Evolutionary conservation across 2,329 filamentous ascomycete genomes (phyloP), one percentile per base, ranked within the genome.

Genomic region (Mariannaea sp.): DNA sequence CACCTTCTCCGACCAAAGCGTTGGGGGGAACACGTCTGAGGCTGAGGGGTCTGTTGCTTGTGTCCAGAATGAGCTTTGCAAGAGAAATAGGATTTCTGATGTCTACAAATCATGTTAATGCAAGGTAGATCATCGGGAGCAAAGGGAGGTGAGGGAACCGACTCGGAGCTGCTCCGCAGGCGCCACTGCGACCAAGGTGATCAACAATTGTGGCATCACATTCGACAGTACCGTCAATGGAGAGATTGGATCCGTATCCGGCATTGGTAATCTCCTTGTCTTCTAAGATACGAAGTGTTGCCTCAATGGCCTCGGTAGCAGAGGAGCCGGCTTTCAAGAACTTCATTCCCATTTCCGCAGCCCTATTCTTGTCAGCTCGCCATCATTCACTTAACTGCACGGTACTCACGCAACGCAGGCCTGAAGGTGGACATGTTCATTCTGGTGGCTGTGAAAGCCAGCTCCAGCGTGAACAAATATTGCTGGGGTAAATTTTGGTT

Each of bases 391-490:
- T 7, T 2, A 13, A 20, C n/a, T 19, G 10, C 19, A 24, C 45
- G n/a, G 6, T 16, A 45, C 90, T 74, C 78, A 97, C 93, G 93
- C 87, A 67, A 88, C 87, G 72, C 94, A 97, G 35, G 92, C 92
- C 66, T 87, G 80, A 8, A 99, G 81, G 68, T 99, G 94, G 30
- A 89, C 80, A 50, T 81, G 78, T 70, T 99, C 92, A 68, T 97
- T 97, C 55, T 89, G 83, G 19, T 83, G 78, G 68, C 92, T 97
- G 71, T 99, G 94, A 66, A 90, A 99, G 4, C 94, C 94, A 13
- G 94, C 94, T 27, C 94, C 94, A 30, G 93, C 94, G 72, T 99
- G 94, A 38, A 99, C 87, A 71, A 96, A 97, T 46, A 99, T 93
- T 54, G 91, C 92, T 52, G 85, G 85, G 8, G 85, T 57, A 36